Base-by-base conservation (phyloP, 495 filamentous ascomycete genomes). In the Pseudomonodictys pantanalensis region DNA sequence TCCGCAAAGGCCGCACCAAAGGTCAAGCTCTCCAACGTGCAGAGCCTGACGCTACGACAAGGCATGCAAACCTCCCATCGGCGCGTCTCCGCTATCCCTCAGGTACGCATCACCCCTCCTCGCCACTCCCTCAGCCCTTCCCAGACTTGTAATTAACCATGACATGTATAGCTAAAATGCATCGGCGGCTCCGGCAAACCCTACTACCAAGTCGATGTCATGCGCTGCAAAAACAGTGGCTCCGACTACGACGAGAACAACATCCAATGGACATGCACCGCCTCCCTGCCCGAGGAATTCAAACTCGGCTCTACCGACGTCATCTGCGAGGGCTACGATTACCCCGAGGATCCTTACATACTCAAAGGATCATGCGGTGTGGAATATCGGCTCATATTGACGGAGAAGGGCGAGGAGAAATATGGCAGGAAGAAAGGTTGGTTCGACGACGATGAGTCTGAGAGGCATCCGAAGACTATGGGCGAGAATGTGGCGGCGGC, bases 261-360 rank as follows among this genome's bases (percentile, higher is more conserved):
- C 73, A 76, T 96, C 32, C 83, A 92, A 71, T 98, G 93, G 93
- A 86, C 88, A 0, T 98, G 93, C 73, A 83, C 83, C 1, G 90
- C 93, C 0, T 75, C 79, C 2, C 75, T 97, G 0, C 93, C 93
- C 0, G 69, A 79, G 0, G 88, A 95, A 65, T 88, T 98, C 70
- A 93, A 93, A 69, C 81, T 97, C 11, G 93, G 91, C 32, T 76
- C 80, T 24, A 97, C 93, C 2, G 92, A 98, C 53, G 93, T 98
- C 10, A 77, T 90, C 2, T 98, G 93, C 71, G 93, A 98, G 68
- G 93, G 93, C 8, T 97, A 96, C 72, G 77, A 81, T 17, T 73
- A 70, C 10, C 73, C 87, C 0, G 82, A 90, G 18, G 93, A 98
- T 68, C 79, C 81, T 0, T 93, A 90, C 74, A 80, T 97, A 3